Conservation (phyloP, 805 yeast genomes). For the Grigorovia yakushimaensis region DNA sequence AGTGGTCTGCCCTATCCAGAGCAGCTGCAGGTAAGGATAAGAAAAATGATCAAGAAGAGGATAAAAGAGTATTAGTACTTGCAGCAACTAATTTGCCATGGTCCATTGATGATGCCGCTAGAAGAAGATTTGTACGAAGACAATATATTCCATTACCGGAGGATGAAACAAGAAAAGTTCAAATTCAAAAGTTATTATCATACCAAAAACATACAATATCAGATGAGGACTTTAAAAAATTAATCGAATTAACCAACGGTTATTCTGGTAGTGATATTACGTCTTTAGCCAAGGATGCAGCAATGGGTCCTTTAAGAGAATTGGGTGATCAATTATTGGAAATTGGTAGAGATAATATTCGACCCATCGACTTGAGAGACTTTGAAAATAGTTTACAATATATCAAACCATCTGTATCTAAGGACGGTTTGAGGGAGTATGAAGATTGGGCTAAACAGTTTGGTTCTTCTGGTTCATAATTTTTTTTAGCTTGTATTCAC, state of each 20-base stretch:
- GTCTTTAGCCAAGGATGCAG: slow-evolving; percentile 90
- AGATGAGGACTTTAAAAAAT: slow-evolving; percentile 49
- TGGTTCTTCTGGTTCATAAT: slow-evolving; percentile 78
- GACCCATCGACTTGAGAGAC: slow-evolving; percentile 66
- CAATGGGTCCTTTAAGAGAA: slow-evolving; percentile 92
- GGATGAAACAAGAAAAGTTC: slow-evolving; percentile 64
- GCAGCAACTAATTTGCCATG: slow-evolving; percentile 97
- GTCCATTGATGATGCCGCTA: slow-evolving; percentile 95
- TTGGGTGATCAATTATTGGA: slow-evolving; percentile 74
- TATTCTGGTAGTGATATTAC: slow-evolving; percentile 93
- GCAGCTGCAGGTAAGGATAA: slow-evolving; percentile 64
- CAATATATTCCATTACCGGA: slow-evolving; percentile 94
- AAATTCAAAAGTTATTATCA: slow-evolving; percentile 54
- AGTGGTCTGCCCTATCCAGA: slow-evolving; percentile 86
- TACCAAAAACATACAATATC: slow-evolving; percentile 64
- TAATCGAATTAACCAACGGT: slow-evolving; percentile 62
- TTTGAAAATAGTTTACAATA: slow-evolving; percentile 66
- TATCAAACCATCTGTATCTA: slow-evolving; percentile 81
- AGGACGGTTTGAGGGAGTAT: slow-evolving; percentile 66
- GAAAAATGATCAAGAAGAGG: slow-evolving; percentile 29
- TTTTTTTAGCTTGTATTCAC: not conserved
- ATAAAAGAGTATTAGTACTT: slow-evolving; percentile 70
- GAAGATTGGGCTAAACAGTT: slow-evolving; percentile 82
- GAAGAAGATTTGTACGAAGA: slow-evolving; percentile 83
- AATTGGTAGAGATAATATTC: slow-evolving; percentile 60